phyloP scores from a whole-genome alignment of 148 eudicot genomes.

The Amaranthus cruentus region DNA sequence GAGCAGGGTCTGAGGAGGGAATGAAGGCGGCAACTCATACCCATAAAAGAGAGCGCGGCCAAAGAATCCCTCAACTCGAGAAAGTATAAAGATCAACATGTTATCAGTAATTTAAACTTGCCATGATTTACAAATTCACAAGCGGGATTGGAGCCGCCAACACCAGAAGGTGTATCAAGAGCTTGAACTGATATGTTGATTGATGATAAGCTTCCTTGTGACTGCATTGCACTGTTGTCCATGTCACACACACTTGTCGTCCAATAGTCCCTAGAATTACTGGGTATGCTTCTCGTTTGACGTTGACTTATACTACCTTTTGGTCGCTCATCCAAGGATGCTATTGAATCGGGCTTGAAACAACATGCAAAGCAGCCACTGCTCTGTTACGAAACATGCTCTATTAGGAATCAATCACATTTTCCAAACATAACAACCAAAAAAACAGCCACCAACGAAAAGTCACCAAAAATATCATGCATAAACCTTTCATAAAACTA shows the following conservation, averaged over 20 bases:
- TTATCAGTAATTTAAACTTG: conserved; percentile 18
- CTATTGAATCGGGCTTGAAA: conserved; percentile 32
- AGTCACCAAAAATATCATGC: not conserved
- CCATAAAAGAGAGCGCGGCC: too few species aligned
- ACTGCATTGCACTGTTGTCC: conserved; percentile 57
- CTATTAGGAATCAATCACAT: conserved; percentile 39
- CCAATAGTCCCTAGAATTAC: conserved; percentile 52
- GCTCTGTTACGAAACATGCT: conserved; percentile 69
- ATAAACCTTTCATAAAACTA: not conserved
- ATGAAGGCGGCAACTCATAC: too few species aligned
- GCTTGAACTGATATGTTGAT: conserved; percentile 46
- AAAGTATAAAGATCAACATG: not conserved
- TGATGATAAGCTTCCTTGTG: conserved; percentile 67
- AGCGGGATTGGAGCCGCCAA: conserved; percentile 41
- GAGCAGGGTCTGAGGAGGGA: too few species aligned
- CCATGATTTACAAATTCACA: conserved; percentile 85
- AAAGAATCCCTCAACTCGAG: too few species aligned
- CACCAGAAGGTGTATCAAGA: conserved; percentile 42
- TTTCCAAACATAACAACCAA: not conserved
- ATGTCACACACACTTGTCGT: conserved; percentile 58
- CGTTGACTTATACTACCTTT: conserved; percentile 29
- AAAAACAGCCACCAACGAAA: not conserved
- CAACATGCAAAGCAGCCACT: conserved; percentile 71
- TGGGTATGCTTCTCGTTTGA: conserved; percentile 25
- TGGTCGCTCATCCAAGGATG: conserved; percentile 30